phyloP scores from a whole-genome alignment of 352 stramenopile genomes.

The Plasmopara muralis region DNA sequence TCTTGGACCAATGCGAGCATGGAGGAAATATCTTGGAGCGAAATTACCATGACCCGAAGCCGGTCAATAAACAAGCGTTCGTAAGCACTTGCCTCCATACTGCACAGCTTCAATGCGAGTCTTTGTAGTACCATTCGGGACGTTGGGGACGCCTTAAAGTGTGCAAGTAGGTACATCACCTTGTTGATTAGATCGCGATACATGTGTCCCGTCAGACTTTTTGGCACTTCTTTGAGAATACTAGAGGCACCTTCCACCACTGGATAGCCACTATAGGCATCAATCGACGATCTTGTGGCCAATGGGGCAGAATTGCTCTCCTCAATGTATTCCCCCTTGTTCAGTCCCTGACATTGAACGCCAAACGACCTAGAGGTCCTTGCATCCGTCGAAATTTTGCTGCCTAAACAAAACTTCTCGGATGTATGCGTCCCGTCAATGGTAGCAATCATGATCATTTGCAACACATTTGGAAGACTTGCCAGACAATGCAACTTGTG shows the following conservation, averaged over 20 bases:
- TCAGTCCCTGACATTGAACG: slow-evolving; percentile 27
- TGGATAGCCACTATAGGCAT: slow-evolving; percentile 15
- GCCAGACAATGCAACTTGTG: slow-evolving; percentile 50
- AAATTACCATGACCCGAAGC: slow-evolving; percentile 33
- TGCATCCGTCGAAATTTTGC: slow-evolving; percentile 11
- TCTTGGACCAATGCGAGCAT: slow-evolving; percentile 39
- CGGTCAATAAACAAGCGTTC: slow-evolving; percentile 37
- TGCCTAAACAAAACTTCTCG: slow-evolving; percentile 25
- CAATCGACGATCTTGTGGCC: slow-evolving; percentile 9
- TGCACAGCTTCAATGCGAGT: slow-evolving; percentile 43
- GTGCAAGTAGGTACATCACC: slow-evolving; percentile 52
- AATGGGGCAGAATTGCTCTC: slow-evolving; percentile 16
- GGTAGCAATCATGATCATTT: slow-evolving; percentile 60
- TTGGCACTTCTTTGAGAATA: slow-evolving; percentile 54
- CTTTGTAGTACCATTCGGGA: slow-evolving; percentile 39
- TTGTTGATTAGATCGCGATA: slow-evolving; percentile 63
- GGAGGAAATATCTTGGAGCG: slow-evolving; percentile 41
- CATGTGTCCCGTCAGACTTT: slow-evolving; percentile 54
- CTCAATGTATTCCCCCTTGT: slow-evolving; percentile 39
- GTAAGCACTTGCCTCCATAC: slow-evolving; percentile 34
- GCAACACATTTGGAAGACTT: slow-evolving; percentile 50
- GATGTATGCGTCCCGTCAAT: slow-evolving; percentile 40
- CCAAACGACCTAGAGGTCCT: slow-evolving; percentile 2
- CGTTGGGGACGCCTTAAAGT: slow-evolving; percentile 52
- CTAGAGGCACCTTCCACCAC: slow-evolving; percentile 27